phyloP scores from a whole-genome alignment of 768 basidiomycete genomes.

The Phallus indusiatus region DNA sequence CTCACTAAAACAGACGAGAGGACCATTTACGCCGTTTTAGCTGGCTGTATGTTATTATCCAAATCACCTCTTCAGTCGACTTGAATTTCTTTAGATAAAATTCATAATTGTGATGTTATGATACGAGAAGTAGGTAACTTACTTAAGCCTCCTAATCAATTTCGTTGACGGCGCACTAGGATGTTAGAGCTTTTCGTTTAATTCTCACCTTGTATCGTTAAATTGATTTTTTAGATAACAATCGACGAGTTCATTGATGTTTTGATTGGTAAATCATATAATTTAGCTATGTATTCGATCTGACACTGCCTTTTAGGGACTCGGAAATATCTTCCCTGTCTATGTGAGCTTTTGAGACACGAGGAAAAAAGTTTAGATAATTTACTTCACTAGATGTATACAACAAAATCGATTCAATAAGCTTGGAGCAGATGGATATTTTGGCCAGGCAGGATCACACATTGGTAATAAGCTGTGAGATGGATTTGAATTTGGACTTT shows the following conservation, averaged over 20 bases:
- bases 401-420: constrained; percentile 92
- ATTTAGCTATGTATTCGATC: background rate
- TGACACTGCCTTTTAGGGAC: constrained; percentile 42
- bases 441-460: constrained; percentile 73
- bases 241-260: constrained; percentile 98
- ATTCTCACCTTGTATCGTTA: background rate
- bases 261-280: constrained; percentile 57
- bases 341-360: constrained; percentile 48
- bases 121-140: constrained; percentile 72
- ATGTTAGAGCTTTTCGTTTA: constrained; percentile 2
- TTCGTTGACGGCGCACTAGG: constrained; percentile 5
- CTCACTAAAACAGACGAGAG: constrained; percentile 92
- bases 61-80: background rate
- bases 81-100: constrained; percentile 46
- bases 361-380: background rate
- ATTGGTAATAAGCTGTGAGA: constrained; percentile 94
- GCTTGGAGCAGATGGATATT: constrained; percentile 74
- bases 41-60: constrained; percentile 50
- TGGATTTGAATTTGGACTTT: constrained; percentile 72
- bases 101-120: constrained; percentile 96
- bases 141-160: constrained; percentile 2
- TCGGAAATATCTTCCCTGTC: constrained; percentile 89
- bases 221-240: constrained; percentile 51
- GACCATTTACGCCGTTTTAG: constrained; percentile 86
- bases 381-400: constrained; percentile 58